These are phyloP conservation scores for Pseudozyma pruni DNA, from an alignment of 1,284 basidiomycete species.

Conservation along the genomic window DNA sequence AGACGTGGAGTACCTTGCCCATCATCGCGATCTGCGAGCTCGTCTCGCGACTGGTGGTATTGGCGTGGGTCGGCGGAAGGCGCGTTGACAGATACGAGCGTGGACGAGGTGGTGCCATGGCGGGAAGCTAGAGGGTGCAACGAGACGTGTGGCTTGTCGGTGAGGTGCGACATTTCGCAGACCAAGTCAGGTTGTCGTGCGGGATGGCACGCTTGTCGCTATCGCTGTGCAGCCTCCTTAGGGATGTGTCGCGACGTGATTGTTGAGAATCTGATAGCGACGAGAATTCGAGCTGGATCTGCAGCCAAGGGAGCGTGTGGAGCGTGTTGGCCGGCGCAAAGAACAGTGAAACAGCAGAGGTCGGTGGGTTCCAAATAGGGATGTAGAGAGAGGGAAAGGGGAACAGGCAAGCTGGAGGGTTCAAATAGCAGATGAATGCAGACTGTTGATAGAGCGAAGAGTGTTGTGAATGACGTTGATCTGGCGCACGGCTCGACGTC, in stretches of 20 bases:
- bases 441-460: no score
- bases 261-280: no score
- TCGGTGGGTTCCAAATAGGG: no score
- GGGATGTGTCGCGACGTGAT: no score
- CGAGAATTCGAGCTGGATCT: neutral
- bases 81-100: slow-evolving; percentile 46
- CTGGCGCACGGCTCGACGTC: no score
- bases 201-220: neutral
- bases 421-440: no score
- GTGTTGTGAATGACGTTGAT: no score
- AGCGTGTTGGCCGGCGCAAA: no score
- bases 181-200: neutral
- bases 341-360: no score
- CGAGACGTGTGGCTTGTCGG: slow-evolving; percentile 47
- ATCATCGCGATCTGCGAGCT: slow-evolving; percentile 16
- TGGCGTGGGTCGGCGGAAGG: slow-evolving; percentile 1
- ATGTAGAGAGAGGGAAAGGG: neutral
- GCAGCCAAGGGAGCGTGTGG: neutral
- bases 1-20: slow-evolving; percentile 26
- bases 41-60: neutral
- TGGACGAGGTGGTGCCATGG: slow-evolving; percentile 47
- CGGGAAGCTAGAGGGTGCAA: slow-evolving; percentile 59
- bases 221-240: no score
- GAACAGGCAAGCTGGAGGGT: no score
- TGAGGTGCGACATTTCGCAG: slow-evolving; percentile 40